phyloP scores from a whole-genome alignment of 2,329 filamentous ascomycete genomes.

The Tolypocladium album region DNA sequence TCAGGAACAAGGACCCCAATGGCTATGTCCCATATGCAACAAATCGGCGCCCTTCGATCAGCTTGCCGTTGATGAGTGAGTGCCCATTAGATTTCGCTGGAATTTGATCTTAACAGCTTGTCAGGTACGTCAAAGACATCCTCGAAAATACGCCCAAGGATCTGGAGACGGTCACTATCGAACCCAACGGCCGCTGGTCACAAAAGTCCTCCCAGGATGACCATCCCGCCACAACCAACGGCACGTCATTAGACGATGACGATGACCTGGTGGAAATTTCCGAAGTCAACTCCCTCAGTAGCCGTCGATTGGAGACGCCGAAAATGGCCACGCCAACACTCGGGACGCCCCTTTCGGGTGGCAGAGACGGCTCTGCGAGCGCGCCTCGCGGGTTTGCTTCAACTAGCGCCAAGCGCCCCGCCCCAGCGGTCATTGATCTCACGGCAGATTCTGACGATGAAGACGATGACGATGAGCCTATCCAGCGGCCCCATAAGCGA shows the following conservation, averaged over 20 bases:
- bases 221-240: constrained; percentile 14
- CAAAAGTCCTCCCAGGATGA: constrained; percentile 24
- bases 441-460: constrained; percentile 47
- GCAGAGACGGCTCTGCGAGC: constrained; percentile 22
- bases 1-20: constrained; percentile 92
- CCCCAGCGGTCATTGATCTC: constrained; percentile 46
- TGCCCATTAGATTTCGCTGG: constrained; percentile 2
- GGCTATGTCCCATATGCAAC: constrained; percentile 92
- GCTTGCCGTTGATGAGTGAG: constrained; percentile 78
- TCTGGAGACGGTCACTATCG: constrained; percentile 78
- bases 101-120: background rate
- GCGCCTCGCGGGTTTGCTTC: constrained; percentile 22
- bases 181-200: constrained; percentile 74
- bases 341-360: constrained; percentile 26
- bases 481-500: constrained; percentile 36
- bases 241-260: constrained; percentile 25
- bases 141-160: constrained; percentile 59
- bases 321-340: constrained; percentile 22
- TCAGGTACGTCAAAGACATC: constrained; percentile 79
- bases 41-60: constrained; percentile 71
- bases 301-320: constrained; percentile 25
- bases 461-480: constrained; percentile 31
- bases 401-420: constrained; percentile 35
- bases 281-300: constrained; percentile 26
- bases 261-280: constrained; percentile 43